Base-by-base conservation (phyloP, 805 yeast species). In the Suhomyces tanzawaensis region DNA sequence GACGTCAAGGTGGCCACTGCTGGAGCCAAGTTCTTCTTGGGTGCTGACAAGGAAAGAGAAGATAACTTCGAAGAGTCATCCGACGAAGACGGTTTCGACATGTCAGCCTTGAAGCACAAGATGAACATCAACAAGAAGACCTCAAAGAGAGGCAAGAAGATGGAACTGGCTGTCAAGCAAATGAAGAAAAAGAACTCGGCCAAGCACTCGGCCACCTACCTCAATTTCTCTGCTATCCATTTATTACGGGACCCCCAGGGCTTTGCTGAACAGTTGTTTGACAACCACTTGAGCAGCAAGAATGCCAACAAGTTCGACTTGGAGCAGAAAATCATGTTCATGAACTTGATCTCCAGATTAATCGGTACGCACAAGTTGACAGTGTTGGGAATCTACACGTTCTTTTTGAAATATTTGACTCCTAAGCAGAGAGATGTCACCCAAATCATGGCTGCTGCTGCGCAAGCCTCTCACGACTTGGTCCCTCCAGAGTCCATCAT, bases 351-450 rank as follows among this genome's bases (percentile, higher is more conserved):
- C 25, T 86, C 97, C 13, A 74, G 99, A 49, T 64, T 93, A 49
- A 82, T 93, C 32, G 99, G 99, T 66, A 82, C 95, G 1, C 99
- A 93, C 64, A 93, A 93, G 67, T 72, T 93, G 54, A 85, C 90
- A 2, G 85, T 93, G 4, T 69, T 93, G 49, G 96, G 97, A 4
- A 69, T 93, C 24, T 93, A 93, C 63, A 83, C 97, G 0, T 89
- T 78, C 57, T 82, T 93, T 65, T 66, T 91, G 57, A 89, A 89
- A 55, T 93, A 85, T 57, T 71, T 93, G 51, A 90, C 96, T 1
- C 98, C 99, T 34, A 91, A 91, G 60, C 98, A 93, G 64, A 71
- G 79, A 40, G 85, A 91, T 51, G 99, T 93, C 30, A 93, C 99
- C 0, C 95, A 88, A 60, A 82, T 93, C 47, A 79, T 93, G 87